These are phyloP conservation scores for Dalbergia cochinchinensis DNA, from an alignment of 306 rosid genomes.

Conservation along the genomic window DNA sequence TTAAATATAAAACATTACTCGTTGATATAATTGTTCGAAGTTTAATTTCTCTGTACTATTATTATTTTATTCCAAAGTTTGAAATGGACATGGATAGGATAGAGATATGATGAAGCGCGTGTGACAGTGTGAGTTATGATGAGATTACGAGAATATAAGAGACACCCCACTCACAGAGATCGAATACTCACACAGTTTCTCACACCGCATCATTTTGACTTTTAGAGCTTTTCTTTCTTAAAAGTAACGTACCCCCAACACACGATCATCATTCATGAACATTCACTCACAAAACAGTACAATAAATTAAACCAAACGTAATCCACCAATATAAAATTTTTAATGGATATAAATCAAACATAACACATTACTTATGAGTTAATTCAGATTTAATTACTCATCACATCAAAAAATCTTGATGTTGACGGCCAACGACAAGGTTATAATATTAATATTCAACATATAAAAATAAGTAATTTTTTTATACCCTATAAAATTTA, in stretches of 20 bases:
- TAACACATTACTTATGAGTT: too few relatives aligned
- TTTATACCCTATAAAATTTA: too few relatives aligned
- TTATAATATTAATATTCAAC: background rate
- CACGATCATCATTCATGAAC: background rate
- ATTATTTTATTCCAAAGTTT: background rate
- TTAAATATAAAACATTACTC: too few relatives aligned
- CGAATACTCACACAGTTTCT: slow-evolving; percentile 18
- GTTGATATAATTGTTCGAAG: too few relatives aligned
- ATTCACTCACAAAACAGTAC: background rate
- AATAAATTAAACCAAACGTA: background rate
- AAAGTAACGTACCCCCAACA: slow-evolving; percentile 16
- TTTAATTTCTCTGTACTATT: too few relatives aligned
- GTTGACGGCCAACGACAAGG: too few relatives aligned
- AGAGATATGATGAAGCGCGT: slow-evolving; percentile 27
- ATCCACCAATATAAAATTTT: background rate
- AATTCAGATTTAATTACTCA: too few relatives aligned
- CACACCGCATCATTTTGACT: slow-evolving; percentile 39
- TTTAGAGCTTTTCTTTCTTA: slow-evolving; percentile 25
- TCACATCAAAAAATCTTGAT: too few relatives aligned
- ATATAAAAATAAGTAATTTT: too few relatives aligned
- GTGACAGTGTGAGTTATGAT: background rate
- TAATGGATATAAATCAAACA: background rate
- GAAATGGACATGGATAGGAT: background rate
- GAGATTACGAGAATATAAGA: background rate
- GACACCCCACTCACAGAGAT: background rate